Percentiles rank a stretch among this genome's conserved stretches.
Conservation (phyloP, 805 yeast genomes). For the Metschnikowia orientalis region DNA sequence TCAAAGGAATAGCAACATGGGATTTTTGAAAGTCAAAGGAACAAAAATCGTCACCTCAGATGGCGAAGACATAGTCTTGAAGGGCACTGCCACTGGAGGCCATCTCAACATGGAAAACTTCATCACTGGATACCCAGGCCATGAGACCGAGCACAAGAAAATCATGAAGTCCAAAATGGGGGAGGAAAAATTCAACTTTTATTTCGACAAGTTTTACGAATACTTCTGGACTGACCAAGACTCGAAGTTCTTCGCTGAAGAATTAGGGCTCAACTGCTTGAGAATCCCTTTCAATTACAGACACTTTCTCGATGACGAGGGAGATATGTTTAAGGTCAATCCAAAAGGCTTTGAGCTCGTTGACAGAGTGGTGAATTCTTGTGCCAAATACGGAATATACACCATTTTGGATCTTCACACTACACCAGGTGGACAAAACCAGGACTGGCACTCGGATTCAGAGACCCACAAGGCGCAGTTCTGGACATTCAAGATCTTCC, state of each 20-base stretch:
- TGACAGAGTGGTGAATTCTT: constrained; percentile 40
- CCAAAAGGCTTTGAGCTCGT: constrained; percentile 43
- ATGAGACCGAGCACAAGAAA: constrained; percentile 47
- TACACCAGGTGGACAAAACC: constrained; percentile 52
- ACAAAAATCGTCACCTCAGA: constrained; percentile 44
- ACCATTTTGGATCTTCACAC: constrained; percentile 48
- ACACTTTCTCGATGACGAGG: constrained; percentile 45
- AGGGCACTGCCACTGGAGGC: constrained; percentile 49
- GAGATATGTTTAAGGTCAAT: constrained; percentile 40
- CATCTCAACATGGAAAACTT: constrained; percentile 54
- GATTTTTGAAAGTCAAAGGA: constrained; percentile 39
- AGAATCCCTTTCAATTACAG: constrained; percentile 51
- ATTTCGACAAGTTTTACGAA: constrained; percentile 49
- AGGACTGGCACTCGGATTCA: constrained; percentile 51
- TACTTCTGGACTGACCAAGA: constrained; percentile 51
- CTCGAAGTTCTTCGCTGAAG: constrained; percentile 41
- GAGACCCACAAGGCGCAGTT: constrained; percentile 44
- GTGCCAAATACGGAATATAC: constrained; percentile 45
- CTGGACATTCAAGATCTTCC: constrained; percentile 48
- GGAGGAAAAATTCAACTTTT: constrained; percentile 43
- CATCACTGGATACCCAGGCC: constrained; percentile 54
- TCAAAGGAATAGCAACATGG: constrained; percentile 6
- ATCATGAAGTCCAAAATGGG: constrained; percentile 40
- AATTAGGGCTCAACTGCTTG: constrained; percentile 42
- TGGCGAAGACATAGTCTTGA: constrained; percentile 38